A percentile compares a stretch with the other conserved stretches of the same genome.
phyloP scores from a whole-genome alignment of 1,139 yeast genomes.

The Yamadazyma songkhlaensis region DNA sequence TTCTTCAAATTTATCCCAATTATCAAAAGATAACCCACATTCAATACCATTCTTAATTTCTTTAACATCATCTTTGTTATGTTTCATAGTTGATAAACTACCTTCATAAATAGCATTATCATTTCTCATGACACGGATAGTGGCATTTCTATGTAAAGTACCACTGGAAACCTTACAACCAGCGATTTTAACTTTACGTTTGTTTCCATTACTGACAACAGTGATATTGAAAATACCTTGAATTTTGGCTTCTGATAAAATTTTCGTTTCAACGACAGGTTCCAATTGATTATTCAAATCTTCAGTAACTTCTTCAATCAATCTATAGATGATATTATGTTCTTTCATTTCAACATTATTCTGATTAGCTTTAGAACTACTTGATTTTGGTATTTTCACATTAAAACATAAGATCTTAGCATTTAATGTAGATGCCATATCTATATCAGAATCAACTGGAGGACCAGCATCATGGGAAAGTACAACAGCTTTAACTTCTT shows the following conservation, averaged over 20 bases:
- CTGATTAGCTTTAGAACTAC: slow-evolving; percentile 57
- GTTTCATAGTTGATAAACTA: slow-evolving; percentile 68
- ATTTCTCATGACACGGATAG: slow-evolving; percentile 62
- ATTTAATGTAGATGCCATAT: slow-evolving; percentile 71
- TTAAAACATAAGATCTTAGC: slow-evolving; percentile 82
- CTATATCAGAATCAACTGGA: slow-evolving; percentile 80
- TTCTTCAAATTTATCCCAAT: slow-evolving; percentile 66
- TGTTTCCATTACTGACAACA: slow-evolving; percentile 26
- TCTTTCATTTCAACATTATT: slow-evolving; percentile 59
- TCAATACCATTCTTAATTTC: slow-evolving; percentile 85
- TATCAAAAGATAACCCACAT: slow-evolving; percentile 79
- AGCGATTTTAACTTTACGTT: slow-evolving; percentile 62
- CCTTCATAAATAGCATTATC: slow-evolving; percentile 63
- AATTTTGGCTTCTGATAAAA: slow-evolving; percentile 65
- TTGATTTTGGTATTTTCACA: slow-evolving; percentile 63
- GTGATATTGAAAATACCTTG: slow-evolving; percentile 73
- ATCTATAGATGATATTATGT: slow-evolving; percentile 80
- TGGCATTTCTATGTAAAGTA: slow-evolving; percentile 53
- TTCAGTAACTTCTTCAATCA: slow-evolving; percentile 79
- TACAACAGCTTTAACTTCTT: slow-evolving; percentile 70
- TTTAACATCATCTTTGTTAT: slow-evolving; percentile 73
- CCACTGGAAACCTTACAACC: slow-evolving; percentile 88
- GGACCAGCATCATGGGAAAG: slow-evolving; percentile 78
- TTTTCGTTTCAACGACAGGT: slow-evolving; percentile 68
- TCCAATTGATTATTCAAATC: slow-evolving; percentile 59